These are phyloP conservation scores for Gryganskiella cystojenkinii DNA, from an alignment of 192 early-diverging fungal genomes.

Conservation along the genomic window DNA sequence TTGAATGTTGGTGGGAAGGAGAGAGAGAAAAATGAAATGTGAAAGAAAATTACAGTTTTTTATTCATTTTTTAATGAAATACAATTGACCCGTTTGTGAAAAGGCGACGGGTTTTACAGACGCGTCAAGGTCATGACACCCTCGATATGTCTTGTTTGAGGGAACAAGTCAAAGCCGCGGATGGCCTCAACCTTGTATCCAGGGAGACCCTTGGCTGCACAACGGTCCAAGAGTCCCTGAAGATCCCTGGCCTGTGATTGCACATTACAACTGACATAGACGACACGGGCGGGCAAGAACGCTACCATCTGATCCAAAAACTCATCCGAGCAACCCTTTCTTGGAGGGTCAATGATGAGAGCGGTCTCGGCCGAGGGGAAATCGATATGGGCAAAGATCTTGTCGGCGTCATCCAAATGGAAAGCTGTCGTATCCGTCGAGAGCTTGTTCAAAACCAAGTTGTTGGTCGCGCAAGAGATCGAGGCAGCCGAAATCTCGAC, in stretches of 20 bases:
- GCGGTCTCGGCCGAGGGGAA: constrained; percentile 63
- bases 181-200: constrained; percentile 69
- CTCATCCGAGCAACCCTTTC: constrained; percentile 71
- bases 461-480: constrained; percentile 71
- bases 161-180: constrained; percentile 80
- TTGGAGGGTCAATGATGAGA: constrained; percentile 79
- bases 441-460: constrained; percentile 65
- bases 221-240: constrained; percentile 56
- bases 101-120: too few species aligned
- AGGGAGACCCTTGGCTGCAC: constrained; percentile 51
- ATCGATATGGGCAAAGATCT: constrained; percentile 67
- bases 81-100: too few species aligned
- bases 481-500: constrained; percentile 73
- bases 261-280: constrained; percentile 79
- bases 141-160: constrained; percentile 77
- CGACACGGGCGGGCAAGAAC: constrained; percentile 73
- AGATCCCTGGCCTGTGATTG: constrained; percentile 71
- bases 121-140: constrained; percentile 73
- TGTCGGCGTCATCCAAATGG: constrained; percentile 66
- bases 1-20: neutral
- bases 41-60: neutral
- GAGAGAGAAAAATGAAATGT: neutral
- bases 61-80: neutral
- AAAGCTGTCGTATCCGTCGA: constrained; percentile 65
- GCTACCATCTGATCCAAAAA: constrained; percentile 75